These are phyloP conservation scores for Chimonanthus praecox DNA, from an alignment of 164 flowering plant genomes.

Conservation along the genomic window DNA sequence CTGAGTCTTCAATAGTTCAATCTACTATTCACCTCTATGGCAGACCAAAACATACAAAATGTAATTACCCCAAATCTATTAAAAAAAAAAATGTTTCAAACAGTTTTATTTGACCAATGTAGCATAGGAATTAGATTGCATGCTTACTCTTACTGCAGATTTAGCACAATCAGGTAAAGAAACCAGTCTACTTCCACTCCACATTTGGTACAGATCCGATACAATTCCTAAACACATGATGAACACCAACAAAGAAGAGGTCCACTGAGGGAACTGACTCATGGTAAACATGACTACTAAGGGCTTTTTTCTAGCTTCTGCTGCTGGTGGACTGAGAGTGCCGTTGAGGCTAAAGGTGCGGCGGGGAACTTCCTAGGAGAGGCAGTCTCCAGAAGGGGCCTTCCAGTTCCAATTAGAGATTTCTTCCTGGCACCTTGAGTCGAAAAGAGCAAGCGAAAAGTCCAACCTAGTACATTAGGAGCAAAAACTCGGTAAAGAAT, in stretches of 20 bases:
- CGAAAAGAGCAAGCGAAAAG: conserved; percentile 53
- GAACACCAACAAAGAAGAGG: neutral
- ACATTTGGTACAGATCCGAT: neutral
- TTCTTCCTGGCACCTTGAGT: conserved; percentile 28
- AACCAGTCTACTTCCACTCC: conserved; percentile 1
- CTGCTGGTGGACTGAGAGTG: conserved; percentile 22
- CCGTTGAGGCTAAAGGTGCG: conserved; percentile 25
- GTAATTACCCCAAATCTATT: neutral
- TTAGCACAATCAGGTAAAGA: neutral
- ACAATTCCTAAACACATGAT: neutral
- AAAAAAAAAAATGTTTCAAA: neutral
- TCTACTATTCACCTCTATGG: too few species aligned
- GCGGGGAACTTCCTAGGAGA: conserved; percentile 34
- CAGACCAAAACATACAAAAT: neutral
- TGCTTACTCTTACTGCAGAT: neutral
- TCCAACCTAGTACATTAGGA: conserved; percentile 71
- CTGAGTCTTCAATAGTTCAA: too few species aligned
- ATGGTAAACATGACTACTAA: neutral
- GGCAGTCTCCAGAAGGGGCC: conserved; percentile 35
- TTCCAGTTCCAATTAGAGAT: conserved; percentile 41
- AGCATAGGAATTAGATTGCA: too few species aligned
- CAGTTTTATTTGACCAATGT: neutral
- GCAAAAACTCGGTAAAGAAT: conserved; percentile 67
- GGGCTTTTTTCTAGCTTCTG: conserved; percentile 20
- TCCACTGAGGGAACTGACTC: neutral